These are phyloP conservation scores for Millerozyma acaciae DNA, from an alignment of 805 yeast species.

Conservation along the genomic window DNA sequence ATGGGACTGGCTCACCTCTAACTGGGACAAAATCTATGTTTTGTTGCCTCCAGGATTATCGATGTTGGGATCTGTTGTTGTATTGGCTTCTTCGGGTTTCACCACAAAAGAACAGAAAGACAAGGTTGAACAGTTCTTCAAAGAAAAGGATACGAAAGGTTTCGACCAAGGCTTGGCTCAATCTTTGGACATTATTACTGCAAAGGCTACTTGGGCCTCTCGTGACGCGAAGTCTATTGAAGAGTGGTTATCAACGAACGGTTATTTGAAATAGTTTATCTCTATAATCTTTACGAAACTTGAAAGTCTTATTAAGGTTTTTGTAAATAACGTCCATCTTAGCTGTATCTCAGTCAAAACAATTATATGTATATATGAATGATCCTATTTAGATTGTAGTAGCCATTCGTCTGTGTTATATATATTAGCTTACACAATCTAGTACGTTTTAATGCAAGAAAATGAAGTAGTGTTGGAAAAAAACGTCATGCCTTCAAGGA, in stretches of 20 bases:
- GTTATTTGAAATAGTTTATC: constrained; percentile 21
- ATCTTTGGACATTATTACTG: constrained; percentile 54
- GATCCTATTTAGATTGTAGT: no score
- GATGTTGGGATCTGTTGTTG: constrained; percentile 74
- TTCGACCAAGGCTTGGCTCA: constrained; percentile 63
- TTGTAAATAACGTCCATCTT: background rate
- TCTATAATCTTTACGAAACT: constrained; percentile 35
- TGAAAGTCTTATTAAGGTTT: constrained; percentile 37
- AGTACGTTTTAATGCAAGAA: no score
- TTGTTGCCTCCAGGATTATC: constrained; percentile 77
- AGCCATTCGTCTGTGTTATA: no score
- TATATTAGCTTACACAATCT: no score
- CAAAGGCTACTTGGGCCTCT: constrained; percentile 55
- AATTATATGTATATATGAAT: no score
- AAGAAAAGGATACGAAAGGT: constrained; percentile 55
- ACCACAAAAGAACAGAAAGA: constrained; percentile 51
- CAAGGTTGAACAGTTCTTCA: constrained; percentile 50
- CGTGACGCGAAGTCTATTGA: constrained; percentile 49
- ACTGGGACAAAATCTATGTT: constrained; percentile 69
- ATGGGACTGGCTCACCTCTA: constrained; percentile 67
- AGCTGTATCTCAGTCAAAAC: no score
- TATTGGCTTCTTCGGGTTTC: constrained; percentile 56
- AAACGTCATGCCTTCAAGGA: no score
- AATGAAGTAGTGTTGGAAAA: no score
- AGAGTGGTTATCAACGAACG: constrained; percentile 45